Conservation (phyloP, 371 early-diverging fungal genomes). For the Dichotomocladium elegans region DNA sequence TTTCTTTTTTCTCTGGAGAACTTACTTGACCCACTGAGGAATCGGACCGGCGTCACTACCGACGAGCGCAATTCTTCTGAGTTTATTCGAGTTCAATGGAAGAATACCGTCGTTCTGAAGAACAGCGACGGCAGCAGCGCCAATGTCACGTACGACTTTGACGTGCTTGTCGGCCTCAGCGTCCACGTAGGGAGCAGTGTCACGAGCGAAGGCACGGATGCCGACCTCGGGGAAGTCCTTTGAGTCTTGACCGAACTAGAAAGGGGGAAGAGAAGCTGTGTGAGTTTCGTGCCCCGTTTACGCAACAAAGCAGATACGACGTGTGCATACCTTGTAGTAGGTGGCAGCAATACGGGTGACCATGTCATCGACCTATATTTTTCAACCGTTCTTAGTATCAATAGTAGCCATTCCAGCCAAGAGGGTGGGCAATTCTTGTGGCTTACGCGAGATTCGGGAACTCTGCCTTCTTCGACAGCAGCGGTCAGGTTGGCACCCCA, state of each 20-base stretch:
- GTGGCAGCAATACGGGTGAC: conserved; percentile 53
- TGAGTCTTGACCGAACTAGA: conserved; percentile 7
- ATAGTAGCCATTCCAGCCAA: background rate
- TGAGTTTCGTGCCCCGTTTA: conserved; percentile 20
- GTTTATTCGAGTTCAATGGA: conserved; percentile 20
- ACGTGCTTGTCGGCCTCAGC: conserved; percentile 31
- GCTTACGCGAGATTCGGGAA: conserved; percentile 20
- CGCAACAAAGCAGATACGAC: conserved; percentile 34
- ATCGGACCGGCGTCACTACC: conserved; percentile 44
- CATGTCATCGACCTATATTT: conserved; percentile 41
- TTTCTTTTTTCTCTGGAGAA: background rate
- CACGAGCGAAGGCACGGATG: conserved; percentile 21
- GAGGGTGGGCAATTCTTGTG: background rate
- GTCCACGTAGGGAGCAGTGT: conserved; percentile 20
- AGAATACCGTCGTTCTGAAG: conserved; percentile 38
- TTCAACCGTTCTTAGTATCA: background rate
- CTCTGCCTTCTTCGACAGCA: conserved; percentile 19
- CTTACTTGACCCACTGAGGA: conserved; percentile 15
- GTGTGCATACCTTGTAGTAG: conserved; percentile 44
- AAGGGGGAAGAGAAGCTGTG: conserved; percentile 25
- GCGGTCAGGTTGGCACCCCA: conserved; percentile 30
- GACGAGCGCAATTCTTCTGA: conserved; percentile 40
- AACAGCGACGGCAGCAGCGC: conserved; percentile 49
- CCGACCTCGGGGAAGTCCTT: conserved; percentile 37
- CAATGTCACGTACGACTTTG: conserved; percentile 34